Base-by-base conservation (phyloP, 768 basidiomycete genomes). In the Amanita rimosa region DNA sequence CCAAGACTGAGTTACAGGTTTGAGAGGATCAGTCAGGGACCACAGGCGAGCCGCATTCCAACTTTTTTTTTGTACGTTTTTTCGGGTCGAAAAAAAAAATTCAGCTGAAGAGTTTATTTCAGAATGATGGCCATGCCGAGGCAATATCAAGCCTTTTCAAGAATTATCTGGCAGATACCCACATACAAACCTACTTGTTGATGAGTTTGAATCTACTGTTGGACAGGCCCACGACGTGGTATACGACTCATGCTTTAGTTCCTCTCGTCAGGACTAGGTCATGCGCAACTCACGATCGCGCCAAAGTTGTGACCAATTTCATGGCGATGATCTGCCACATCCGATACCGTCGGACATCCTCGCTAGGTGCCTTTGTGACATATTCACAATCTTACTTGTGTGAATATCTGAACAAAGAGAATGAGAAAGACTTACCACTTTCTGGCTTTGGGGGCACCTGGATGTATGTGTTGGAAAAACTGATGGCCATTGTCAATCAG, bases 271-370 rank as follows among this genome's bases (percentile, higher is more conserved):
- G 49, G 46, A 44, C 13, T 35, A 42, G 38, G 41, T 34, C 39
- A 27, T 10, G 56, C 35, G 19, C 35, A 37, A 75, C 83, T 65
- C 57, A 86, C 83, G 53, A 91, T 91, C 14, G 88, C 88, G 41
- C 91, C 89, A 64, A 94, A 90, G 58, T 91, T 93, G 62, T 87
- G 85, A 13, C 86, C 86, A 49, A 81, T 85, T 62, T 90, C 87
- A 62, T 91, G 87, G 85, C 75, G 26, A 89, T 70, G 43, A 88
- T 82, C 61, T 88, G 84, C 82, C 84, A 89, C 79, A 63, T 89
- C 86, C 8, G 78, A 74, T n/a, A 85, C 85, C 7, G 83, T 82
- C 3, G 83, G 78, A 55, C 87, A 89, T 21, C 80, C 84, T 88
- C 82, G 92, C 85, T 10, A 93, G 68, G 66, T 92, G 90, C 85